A percentile compares a stretch with the other conserved stretches of the same genome.
Conservation (phyloP, 2,329 filamentous ascomycete species). For the Aspergillus versicolor region DNA sequence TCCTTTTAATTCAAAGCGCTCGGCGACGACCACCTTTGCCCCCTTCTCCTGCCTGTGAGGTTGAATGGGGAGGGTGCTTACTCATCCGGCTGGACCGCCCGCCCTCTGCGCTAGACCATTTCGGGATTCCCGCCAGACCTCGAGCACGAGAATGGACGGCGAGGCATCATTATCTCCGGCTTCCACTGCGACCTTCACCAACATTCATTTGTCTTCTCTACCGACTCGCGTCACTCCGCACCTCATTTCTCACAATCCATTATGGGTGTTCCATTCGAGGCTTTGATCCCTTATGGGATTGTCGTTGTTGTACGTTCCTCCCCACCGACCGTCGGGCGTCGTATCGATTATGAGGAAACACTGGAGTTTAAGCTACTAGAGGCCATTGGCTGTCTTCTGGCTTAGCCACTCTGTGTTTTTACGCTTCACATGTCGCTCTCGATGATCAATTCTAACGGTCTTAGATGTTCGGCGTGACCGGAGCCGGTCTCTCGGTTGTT, state of each 20-base stretch:
- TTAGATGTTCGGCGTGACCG: conserved; percentile 62
- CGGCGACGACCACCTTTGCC: conserved; percentile 28
- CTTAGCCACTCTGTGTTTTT: not conserved
- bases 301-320: conserved; percentile 56
- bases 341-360: not conserved
- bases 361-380: not conserved
- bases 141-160: conserved; percentile 21
- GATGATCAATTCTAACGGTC: conserved; percentile 18
- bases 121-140: conserved; percentile 30
- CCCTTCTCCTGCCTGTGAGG: conserved; percentile 36
- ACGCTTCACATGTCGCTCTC: not conserved
- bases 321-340: conserved; percentile 14
- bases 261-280: conserved; percentile 68
- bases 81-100: conserved; percentile 26
- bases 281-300: conserved; percentile 63
- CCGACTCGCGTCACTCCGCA: not conserved
- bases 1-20: conserved; percentile 30
- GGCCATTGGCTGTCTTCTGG: not conserved
- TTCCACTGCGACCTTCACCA: conserved; percentile 12
- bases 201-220: conserved; percentile 15
- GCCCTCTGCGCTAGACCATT: conserved; percentile 27
- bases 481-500: conserved; percentile 57
- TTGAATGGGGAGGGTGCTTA: conserved; percentile 36
- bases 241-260: conserved; percentile 15
- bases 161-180: conserved; percentile 16